A percentile compares a stretch with the other conserved stretches of the same genome.
Conservation (phyloP, 148 eudicot species). For the Dysphania ambrosioides region DNA sequence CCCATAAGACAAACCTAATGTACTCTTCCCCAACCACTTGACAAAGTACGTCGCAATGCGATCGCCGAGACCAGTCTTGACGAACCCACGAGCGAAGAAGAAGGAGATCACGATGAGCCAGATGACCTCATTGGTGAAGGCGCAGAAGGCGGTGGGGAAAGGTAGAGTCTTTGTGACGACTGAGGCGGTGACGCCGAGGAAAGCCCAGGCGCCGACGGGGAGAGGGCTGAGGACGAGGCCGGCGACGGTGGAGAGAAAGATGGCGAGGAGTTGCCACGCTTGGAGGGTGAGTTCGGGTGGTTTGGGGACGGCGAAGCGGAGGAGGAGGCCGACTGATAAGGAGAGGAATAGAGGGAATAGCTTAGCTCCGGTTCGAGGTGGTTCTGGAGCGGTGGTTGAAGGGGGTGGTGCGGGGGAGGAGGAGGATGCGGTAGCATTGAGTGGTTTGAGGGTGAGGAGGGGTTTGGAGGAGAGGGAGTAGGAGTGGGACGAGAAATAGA, state of each 20-base stretch:
- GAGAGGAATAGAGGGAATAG: constrained; percentile 54
- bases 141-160: constrained; percentile 63
- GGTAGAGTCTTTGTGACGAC: constrained; percentile 54
- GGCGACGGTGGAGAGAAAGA: constrained; percentile 76
- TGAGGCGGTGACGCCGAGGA: constrained; percentile 59
- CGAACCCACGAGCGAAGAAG: constrained; percentile 88
- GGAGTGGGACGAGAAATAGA: constrained; percentile 5
- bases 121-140: constrained; percentile 83
- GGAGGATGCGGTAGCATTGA: constrained; percentile 24
- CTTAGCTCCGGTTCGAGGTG: constrained; percentile 48
- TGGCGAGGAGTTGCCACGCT: constrained; percentile 82
- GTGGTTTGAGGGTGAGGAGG: constrained; percentile 26
- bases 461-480: not conserved
- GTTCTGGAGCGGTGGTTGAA: not conserved
- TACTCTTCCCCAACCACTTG: constrained; percentile 79
- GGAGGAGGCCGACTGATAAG: constrained; percentile 47
- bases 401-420: not conserved
- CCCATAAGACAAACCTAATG: constrained; percentile 83
- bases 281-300: constrained; percentile 56
- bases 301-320: constrained; percentile 59
- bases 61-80: constrained; percentile 83
- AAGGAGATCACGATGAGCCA: constrained; percentile 93
- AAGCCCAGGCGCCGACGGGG: constrained; percentile 93
- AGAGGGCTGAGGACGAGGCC: constrained; percentile 75
- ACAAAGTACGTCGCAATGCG: constrained; percentile 85